A percentile compares a stretch with the other conserved stretches of the same genome.
Conservation (phyloP, 1,139 yeast species). For the Kodamaea suecica region DNA sequence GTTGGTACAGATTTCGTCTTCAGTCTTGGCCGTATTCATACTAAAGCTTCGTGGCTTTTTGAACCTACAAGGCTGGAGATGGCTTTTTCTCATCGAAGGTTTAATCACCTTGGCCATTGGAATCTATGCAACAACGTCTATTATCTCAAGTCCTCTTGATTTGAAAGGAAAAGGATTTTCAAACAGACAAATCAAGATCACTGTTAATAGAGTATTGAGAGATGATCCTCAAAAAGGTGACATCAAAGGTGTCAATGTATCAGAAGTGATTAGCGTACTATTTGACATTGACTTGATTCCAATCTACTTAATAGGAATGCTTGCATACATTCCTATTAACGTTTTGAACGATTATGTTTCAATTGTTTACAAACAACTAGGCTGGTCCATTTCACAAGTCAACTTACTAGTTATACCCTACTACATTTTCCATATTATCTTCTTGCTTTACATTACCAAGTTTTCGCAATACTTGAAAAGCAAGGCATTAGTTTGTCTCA, state of each 20-base stretch:
- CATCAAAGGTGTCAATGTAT: conserved; percentile 15
- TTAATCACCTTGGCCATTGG: conserved; percentile 39
- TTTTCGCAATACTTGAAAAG: conserved; percentile 15
- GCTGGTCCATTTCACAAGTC: conserved; percentile 18
- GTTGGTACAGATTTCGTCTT: conserved; percentile 15
- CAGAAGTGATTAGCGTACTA: conserved; percentile 13
- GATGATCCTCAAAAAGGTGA: conserved; percentile 23
- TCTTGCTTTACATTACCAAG: conserved; percentile 15
- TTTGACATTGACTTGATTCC: conserved; percentile 20
- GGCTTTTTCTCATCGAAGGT: conserved; percentile 70
- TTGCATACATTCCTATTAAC: conserved; percentile 16
- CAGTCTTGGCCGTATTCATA: conserved; percentile 16
- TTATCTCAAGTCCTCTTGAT: conserved; percentile 19
- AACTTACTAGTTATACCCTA: conserved; percentile 18
- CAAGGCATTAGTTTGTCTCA: conserved; percentile 9
- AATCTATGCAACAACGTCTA: conserved; percentile 12
- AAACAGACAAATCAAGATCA: conserved; percentile 17
- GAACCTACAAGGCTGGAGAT: conserved; percentile 53
- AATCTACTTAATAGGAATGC: conserved; percentile 16
- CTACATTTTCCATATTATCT: conserved; percentile 14
- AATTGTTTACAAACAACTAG: conserved; percentile 16
- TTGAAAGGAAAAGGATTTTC: conserved; percentile 32
- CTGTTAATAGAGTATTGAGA: conserved; percentile 19
- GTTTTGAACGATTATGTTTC: conserved; percentile 17
- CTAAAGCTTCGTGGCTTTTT: conserved; percentile 15